Evolutionary conservation across 805 yeast species (phyloP), one percentile per base, ranked within the genome.

Genomic region (Vanderwaltozyma verrucispora): DNA sequence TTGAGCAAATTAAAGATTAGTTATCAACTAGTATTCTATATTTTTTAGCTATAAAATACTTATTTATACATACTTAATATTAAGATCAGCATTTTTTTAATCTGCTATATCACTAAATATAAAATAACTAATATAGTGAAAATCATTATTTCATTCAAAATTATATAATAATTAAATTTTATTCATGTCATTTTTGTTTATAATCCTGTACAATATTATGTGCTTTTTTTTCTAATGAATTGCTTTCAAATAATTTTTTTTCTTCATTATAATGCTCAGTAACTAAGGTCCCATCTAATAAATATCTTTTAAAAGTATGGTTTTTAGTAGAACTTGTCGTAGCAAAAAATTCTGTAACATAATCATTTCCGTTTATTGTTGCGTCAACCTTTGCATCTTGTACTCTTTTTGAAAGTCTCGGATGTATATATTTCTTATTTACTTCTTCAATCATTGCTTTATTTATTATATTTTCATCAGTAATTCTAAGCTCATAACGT

Each of bases 311-410:
- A 47, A 76, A 76, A 2, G 72, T 58, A 36, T 63, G 68, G 51
- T 50, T 37, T 36, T 53, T 58, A 12, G 46, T 47, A 6, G 45
- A 30, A 7, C 53, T 41, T 5, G 51, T 49, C 3, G 65, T 55
- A 4, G 68, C 55, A 33, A 43, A 56, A 43, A 59, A 60, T 10
- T 49, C 48, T 11, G 51, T 53, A 10, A 30, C 14, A 16, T 20
- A 23, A 11, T 24, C 21, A 11, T 44, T 42, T 2, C 53, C 52
- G 17, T 38, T 35, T 10, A 45, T 47, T 15, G 29, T 72, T 2
- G 81, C 77, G 55, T 75, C 82, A 5, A 80, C 65, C 17, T 71
- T 64, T 5, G 71, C 85, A 46, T 82, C 85, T 46, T 76, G 72
- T 33, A 67, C 65, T 33, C 63, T 55, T 10, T 67, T 66, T 8